Percentiles rank a stretch among this genome's conserved stretches.
Conservation (phyloP, 768 basidiomycete species). For the Suillus variegatus region DNA sequence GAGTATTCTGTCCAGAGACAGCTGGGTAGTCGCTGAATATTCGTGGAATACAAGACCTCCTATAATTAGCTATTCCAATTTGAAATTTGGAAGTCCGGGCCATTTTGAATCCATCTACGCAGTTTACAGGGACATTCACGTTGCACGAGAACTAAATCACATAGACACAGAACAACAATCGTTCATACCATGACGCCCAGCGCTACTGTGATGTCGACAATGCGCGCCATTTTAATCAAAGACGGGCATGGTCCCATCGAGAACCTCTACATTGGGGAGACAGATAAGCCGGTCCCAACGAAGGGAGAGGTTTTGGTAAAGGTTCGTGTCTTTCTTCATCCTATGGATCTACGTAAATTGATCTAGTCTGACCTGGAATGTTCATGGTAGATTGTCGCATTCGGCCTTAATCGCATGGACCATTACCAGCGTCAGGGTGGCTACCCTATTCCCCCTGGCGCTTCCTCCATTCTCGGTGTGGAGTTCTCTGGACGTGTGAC, state of each 20-base stretch:
- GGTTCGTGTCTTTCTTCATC: conserved; percentile 39
- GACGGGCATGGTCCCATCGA: conserved; percentile 74
- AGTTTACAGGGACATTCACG: background rate
- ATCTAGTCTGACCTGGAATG: background rate
- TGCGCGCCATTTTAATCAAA: conserved; percentile 83
- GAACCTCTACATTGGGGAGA: conserved; percentile 76
- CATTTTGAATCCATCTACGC: too few species aligned
- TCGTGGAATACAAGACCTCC: background rate
- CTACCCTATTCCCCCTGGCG: conserved; percentile 81
- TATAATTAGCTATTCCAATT: background rate
- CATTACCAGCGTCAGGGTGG: conserved; percentile 66
- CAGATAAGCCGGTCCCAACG: conserved; percentile 57
- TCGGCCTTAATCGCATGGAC: conserved; percentile 92
- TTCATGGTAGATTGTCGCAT: conserved; percentile 62
- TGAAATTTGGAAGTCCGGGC: background rate
- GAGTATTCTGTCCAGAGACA: background rate
- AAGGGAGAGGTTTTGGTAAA: conserved; percentile 77
- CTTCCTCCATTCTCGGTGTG: conserved; percentile 77
- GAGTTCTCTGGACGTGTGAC: conserved; percentile 79
- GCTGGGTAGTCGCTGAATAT: conserved; percentile 3
- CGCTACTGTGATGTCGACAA: conserved; percentile 32
- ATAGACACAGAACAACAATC: background rate
- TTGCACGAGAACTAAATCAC: too few species aligned
- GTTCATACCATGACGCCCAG: background rate
- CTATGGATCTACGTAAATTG: background rate